Evolutionary conservation across 345 rosid genomes (phyloP).

Genomic region (Eucalyptus leucophloia): DNA sequence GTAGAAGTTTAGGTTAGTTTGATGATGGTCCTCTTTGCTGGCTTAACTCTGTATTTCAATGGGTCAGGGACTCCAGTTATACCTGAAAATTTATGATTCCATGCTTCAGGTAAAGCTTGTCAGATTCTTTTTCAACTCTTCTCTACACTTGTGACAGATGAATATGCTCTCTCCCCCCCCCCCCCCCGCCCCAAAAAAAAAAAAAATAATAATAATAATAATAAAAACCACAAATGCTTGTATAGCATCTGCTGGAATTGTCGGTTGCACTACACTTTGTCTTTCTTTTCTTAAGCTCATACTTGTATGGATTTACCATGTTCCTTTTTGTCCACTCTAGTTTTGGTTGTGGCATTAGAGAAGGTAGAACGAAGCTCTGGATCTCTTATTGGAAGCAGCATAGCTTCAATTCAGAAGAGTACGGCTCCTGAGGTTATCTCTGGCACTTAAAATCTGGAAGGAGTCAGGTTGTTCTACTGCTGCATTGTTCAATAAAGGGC

Average conservation of each 20-base stretch:
- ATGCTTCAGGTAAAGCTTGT: background rate
- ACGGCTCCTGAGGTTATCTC: conserved; percentile 82
- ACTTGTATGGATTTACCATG: background rate
- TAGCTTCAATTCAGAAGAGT: conserved; percentile 91
- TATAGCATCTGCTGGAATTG: background rate
- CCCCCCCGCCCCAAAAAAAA: background rate
- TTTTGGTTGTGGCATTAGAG: conserved; percentile 82
- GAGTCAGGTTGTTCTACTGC: background rate
- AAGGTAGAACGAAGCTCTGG: conserved; percentile 86
- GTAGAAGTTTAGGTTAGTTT: background rate
- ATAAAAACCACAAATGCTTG: background rate
- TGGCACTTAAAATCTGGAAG: background rate
- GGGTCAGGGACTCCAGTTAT: background rate
- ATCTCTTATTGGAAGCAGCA: conserved; percentile 80
- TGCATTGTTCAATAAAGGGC: background rate
- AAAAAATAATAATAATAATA: background rate
- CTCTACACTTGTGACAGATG: background rate
- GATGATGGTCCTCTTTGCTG: background rate
- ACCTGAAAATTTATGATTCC: background rate
- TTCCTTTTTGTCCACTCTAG: conserved; percentile 17
- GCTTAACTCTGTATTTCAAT: background rate
- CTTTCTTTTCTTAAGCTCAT: background rate
- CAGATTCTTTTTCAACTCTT: background rate
- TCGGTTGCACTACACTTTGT: background rate
- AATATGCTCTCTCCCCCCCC: background rate